These are phyloP conservation scores for Taphrina pruni DNA, from an alignment of 1,139 yeast genomes.

Conservation along the genomic window DNA sequence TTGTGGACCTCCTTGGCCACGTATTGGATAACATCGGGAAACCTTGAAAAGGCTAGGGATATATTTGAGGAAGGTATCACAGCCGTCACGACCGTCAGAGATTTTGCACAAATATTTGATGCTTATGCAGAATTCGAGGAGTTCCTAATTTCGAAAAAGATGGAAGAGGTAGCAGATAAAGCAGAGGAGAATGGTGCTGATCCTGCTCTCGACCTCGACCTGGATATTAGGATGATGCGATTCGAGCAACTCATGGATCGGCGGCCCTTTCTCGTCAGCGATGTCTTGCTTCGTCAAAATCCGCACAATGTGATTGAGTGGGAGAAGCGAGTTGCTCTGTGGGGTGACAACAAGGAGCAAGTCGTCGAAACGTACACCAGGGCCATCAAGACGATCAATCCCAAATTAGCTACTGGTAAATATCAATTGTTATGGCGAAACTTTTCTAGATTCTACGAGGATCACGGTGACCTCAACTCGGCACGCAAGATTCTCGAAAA, in stretches of 20 bases:
- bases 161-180: slow-evolving; percentile 50
- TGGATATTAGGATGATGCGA: slow-evolving; percentile 58
- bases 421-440: slow-evolving; percentile 65
- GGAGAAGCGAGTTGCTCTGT: slow-evolving; percentile 65
- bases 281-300: slow-evolving; percentile 68
- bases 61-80: slow-evolving; percentile 59
- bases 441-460: slow-evolving; percentile 71
- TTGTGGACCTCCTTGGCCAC: slow-evolving; percentile 61
- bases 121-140: slow-evolving; percentile 70
- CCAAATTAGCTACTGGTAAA: slow-evolving; percentile 58
- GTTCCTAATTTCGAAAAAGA: slow-evolving; percentile 54
- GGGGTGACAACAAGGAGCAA: slow-evolving; percentile 54
- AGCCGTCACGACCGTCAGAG: slow-evolving; percentile 61
- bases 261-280: slow-evolving; percentile 66
- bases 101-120: slow-evolving; percentile 71
- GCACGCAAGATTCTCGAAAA: slow-evolving; percentile 69
- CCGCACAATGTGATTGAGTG: slow-evolving; percentile 69
- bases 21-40: slow-evolving; percentile 56
- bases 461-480: slow-evolving; percentile 61
- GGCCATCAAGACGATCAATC: slow-evolving; percentile 73
- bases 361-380: slow-evolving; percentile 65
- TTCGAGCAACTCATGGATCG: slow-evolving; percentile 64
- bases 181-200: slow-evolving; percentile 43
- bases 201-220: slow-evolving; percentile 48
- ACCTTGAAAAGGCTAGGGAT: slow-evolving; percentile 57